Base-by-base conservation (phyloP, 169 alveolate genomes). In the Plasmodium adleri region DNA sequence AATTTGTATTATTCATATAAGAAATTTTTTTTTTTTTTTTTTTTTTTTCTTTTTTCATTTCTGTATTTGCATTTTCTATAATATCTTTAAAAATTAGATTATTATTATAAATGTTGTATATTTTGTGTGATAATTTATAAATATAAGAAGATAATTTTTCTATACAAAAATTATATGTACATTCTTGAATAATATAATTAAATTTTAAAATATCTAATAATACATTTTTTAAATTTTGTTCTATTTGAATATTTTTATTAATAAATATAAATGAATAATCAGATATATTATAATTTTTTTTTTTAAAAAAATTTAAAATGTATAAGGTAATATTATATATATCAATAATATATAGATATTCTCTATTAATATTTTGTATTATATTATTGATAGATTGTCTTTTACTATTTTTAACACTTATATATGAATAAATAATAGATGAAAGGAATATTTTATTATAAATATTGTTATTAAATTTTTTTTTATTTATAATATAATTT, bases 341-440 rank as follows among this genome's bases (percentile, higher is more conserved):
- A 54, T 62, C n/a, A 49, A 68, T 22, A 15, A 80, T 80, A 68
- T 68, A 43, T 15, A 80, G 50, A 56, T 80, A 80, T 60, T 80
- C 85, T 12, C 3, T 22, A 49, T 80, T 58, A 10, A 8, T 20
- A 28, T 26, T 17, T n/a, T 80, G 67, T 12, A 80, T 32, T 6
- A 80, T 56, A 49, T 54, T 68, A 43, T 15, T 58, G 56, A 80
- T 56, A 39, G 28, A 4, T 68, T 80, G 85, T 28, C 90, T 54
- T 80, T 80, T 80, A 2, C 60, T 39, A 63, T 63, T 80, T 45
- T 80, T 80, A 54, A 80, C 90, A 45, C 85, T 47, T n/a, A 80
- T 43, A 64, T 80, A 80, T 9, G 90, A 80, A 68, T 80, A 80
- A 80, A 80, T 56, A 1, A 67, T 58, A 0, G 90, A 80, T 15